phyloP scores from a whole-genome alignment of 2,329 filamentous ascomycete genomes.

The Sphaerulina vaccinii region DNA sequence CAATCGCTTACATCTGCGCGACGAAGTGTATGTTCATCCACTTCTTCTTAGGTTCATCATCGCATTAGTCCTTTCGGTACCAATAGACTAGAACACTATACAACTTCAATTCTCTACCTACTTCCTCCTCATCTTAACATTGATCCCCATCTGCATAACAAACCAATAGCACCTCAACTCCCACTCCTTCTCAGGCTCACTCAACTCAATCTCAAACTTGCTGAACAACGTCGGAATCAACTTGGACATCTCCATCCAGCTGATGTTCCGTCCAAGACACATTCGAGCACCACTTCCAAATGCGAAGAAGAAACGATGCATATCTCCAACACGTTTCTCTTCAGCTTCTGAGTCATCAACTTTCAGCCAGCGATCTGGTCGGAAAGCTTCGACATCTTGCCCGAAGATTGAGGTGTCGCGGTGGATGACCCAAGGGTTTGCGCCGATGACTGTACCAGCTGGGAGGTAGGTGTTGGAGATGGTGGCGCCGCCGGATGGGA shows the following conservation, averaged over 20 bases:
- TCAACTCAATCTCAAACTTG: constrained; percentile 28
- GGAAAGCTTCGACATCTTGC: constrained; percentile 35
- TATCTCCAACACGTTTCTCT: constrained; percentile 37
- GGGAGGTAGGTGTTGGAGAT: constrained; percentile 39
- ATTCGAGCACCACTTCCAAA: constrained; percentile 9
- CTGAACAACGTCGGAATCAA: constrained; percentile 9
- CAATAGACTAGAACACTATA: no score
- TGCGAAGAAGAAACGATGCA: constrained; percentile 44
- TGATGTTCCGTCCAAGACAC: constrained; percentile 11
- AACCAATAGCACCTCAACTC: constrained; percentile 20
- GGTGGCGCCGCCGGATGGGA: constrained; percentile 38
- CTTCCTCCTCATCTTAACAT: neutral
- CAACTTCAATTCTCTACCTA: neutral
- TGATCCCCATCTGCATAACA: constrained; percentile 26
- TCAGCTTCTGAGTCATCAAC: constrained; percentile 12
- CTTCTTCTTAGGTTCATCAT: no score
- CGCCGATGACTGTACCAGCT: constrained; percentile 30
- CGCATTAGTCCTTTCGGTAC: no score
- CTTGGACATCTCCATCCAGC: constrained; percentile 11
- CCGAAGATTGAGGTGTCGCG: constrained; percentile 33
- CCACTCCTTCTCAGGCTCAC: constrained; percentile 26
- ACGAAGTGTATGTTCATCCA: no score
- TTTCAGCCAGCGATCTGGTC: constrained; percentile 39
- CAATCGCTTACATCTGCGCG: no score
- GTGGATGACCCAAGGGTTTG: constrained; percentile 38